phyloP scores from a whole-genome alignment of 192 early-diverging fungal genomes.

The Linnemannia zychae region DNA sequence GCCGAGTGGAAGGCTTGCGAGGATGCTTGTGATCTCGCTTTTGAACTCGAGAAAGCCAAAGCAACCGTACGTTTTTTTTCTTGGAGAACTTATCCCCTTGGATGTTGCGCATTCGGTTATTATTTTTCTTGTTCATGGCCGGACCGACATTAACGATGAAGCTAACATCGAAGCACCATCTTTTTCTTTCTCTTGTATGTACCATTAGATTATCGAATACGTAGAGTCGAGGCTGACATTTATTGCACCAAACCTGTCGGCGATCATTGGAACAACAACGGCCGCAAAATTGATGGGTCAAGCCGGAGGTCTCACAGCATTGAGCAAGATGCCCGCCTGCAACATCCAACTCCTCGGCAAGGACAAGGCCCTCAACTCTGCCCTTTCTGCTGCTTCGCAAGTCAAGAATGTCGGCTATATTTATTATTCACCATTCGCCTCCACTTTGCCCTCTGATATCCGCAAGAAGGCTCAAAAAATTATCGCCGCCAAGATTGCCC shows the following conservation, averaged over 20 bases:
- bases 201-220: constrained; percentile 81
- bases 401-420: constrained; percentile 86
- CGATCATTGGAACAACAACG: constrained; percentile 84
- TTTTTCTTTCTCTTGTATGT: constrained; percentile 3
- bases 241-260: constrained; percentile 95
- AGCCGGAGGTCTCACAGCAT: constrained; percentile 87
- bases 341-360: constrained; percentile 79
- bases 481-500: constrained; percentile 83
- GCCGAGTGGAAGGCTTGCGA: constrained; percentile 75
- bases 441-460: constrained; percentile 77
- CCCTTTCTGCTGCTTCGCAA: constrained; percentile 74
- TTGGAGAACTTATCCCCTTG: not conserved
- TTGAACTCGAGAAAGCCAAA: constrained; percentile 81
- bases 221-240: constrained; percentile 92
- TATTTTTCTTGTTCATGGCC: not conserved
- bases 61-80: constrained; percentile 60
- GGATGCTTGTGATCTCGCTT: constrained; percentile 83
- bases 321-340: constrained; percentile 93
- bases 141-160: not conserved
- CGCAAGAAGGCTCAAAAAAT: constrained; percentile 84
- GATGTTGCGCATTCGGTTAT: not conserved
- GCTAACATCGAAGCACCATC: not conserved
- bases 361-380: constrained; percentile 58
- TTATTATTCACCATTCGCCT: constrained; percentile 82
- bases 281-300: constrained; percentile 94